Base-by-base conservation (phyloP, 495 filamentous ascomycete genomes). In the Podospora conica region DNA sequence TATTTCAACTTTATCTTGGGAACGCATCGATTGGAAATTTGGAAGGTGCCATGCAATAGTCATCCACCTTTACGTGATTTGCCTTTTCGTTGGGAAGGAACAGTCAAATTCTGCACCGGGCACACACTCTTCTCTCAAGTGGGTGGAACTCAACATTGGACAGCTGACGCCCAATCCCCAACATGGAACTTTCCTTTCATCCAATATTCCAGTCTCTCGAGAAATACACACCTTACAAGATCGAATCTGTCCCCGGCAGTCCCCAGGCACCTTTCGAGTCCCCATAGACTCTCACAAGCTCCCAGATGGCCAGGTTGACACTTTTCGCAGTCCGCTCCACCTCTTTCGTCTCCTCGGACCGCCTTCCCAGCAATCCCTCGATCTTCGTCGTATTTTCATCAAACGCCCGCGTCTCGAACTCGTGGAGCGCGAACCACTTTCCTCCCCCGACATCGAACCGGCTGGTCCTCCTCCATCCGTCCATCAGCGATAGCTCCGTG, bases 371-470 rank as follows among this genome's bases (percentile, higher is more conserved):
- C 22, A 70, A 58, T 11, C 33, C 48, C 1, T 63, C n/a, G 15
- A 60, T 31, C 18, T 55, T 58, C 6, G 48, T 61, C 25, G 31
- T 57, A 12, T 40, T 61, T 20, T 4, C 55, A 6, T 40, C 65
- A 22, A 68, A 68, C 20, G 58, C 55, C 10, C 54, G 23, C 15
- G 27, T 20, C 10, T 70, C 69, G 55, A 70, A 70, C 55, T 70
- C 69, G 27, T 70, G 69, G 59, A 70, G 60, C n/a, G 69, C 61
- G 1, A 70, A 56, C 65, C 65, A 70, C 10, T 27, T 61, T 11
- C 55, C 53, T 22, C 56, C 9, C 1, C 64, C 64, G 48, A 65
- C 53, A 20, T 24, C 66, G 24, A 70, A 70, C 25, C 69, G 69
- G 31, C 69, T 68, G 2, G 65, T 70, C 23, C 65, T 28, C 53